Percentiles rank a stretch among this genome's conserved stretches.
Evolutionary conservation across 306 rosid species (phyloP).

Genomic region (Biancaea sappan): DNA sequence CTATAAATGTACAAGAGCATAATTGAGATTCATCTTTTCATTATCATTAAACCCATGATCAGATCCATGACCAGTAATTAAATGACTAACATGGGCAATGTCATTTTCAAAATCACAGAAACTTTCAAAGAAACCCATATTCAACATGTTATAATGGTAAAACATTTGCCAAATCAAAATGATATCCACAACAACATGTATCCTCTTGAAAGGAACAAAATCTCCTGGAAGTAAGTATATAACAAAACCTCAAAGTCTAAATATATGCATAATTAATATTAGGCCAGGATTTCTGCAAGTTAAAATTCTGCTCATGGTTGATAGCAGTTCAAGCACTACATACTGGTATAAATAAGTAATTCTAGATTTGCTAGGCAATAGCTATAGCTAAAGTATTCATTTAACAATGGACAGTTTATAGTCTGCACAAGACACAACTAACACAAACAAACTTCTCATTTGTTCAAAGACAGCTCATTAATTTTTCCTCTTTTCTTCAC

Average conservation of each 20-base stretch:
- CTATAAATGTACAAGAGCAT: conserved; percentile 14
- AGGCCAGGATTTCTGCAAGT: neutral
- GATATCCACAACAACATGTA: conserved; percentile 8
- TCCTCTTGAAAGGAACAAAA: neutral
- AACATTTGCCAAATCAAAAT: conserved; percentile 27
- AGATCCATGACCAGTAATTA: conserved; percentile 21
- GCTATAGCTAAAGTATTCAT: neutral
- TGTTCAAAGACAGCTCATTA: neutral
- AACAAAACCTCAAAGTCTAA: conserved; percentile 16
- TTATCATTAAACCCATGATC: conserved; percentile 2
- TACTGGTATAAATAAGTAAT: conserved; percentile 10
- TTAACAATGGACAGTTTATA: neutral
- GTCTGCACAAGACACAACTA: neutral
- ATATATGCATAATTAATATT: neutral
- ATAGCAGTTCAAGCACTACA: neutral
- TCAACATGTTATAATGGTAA: conserved; percentile 8
- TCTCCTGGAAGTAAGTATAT: neutral
- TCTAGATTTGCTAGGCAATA: neutral
- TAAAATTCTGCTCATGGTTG: conserved; percentile 5
- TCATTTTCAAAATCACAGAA: conserved; percentile 13
- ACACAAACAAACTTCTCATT: neutral
- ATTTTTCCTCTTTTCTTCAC: neutral
- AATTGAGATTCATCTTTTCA: conserved; percentile 7
- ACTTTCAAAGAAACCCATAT: conserved; percentile 9
- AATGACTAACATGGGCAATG: conserved; percentile 13